A percentile compares a stretch with the other conserved stretches of the same genome.
phyloP scores from a whole-genome alignment of 139 green algal species.

The Picochlorum sp. region DNA sequence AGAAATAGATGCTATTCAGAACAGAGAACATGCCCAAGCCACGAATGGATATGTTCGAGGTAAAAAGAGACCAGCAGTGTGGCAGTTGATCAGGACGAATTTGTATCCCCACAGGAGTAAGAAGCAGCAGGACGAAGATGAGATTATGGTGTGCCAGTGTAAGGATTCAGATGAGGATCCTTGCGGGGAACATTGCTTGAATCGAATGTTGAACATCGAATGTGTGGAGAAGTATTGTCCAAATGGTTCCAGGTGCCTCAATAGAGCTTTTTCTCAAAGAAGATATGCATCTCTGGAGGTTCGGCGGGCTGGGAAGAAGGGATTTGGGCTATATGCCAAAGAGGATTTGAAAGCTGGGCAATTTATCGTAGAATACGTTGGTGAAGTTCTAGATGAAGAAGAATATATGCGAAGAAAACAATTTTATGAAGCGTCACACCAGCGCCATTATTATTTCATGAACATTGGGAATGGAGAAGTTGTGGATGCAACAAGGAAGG shows the following conservation, averaged over 20 bases:
- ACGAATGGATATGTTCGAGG: not conserved
- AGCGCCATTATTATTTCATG: conserved; percentile 99
- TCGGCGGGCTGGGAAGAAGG: conserved; percentile 72
- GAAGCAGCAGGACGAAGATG: conserved; percentile 78
- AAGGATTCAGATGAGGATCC: conserved; percentile 37
- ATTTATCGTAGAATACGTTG: conserved; percentile 97
- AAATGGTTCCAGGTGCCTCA: conserved; percentile 80
- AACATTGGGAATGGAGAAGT: conserved; percentile 93
- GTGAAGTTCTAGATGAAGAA: conserved; percentile 93
- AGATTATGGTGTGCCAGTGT: conserved; percentile 94
- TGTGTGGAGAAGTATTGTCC: conserved; percentile 83
- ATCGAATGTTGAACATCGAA: conserved; percentile 90
- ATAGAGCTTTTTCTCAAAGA: conserved; percentile 80
- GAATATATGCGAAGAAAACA: conserved; percentile 78
- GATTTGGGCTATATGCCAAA: conserved; percentile 76
- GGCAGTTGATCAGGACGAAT: conserved; percentile 74
- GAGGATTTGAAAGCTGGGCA: conserved; percentile 67
- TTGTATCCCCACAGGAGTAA: conserved; percentile 65
- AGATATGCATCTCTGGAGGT: conserved; percentile 75
- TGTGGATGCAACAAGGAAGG: conserved; percentile 88
- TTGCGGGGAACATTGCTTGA: conserved; percentile 89
- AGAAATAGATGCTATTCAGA: conserved; percentile 62
- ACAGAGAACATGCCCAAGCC: not conserved
- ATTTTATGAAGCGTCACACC: conserved; percentile 64
- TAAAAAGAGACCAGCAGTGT: conserved; percentile 51